These are phyloP conservation scores for Fusarium verrucosum DNA, from an alignment of 2,329 filamentous ascomycete species.

Conservation along the genomic window DNA sequence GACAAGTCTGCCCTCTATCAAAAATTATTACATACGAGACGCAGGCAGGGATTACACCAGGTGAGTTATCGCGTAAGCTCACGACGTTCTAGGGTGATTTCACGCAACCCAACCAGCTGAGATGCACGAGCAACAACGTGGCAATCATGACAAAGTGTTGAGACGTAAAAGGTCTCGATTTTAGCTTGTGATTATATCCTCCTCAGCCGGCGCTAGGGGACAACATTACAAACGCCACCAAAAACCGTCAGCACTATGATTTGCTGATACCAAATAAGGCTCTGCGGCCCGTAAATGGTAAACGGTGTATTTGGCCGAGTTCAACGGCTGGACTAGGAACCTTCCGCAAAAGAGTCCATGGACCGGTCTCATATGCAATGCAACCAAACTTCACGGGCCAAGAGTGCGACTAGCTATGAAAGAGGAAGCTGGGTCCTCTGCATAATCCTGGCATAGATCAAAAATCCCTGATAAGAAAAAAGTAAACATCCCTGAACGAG, in stretches of 20 bases:
- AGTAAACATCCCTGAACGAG: neutral
- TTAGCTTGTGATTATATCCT: neutral
- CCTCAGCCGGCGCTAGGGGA: neutral
- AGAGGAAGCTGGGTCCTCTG: slow-evolving; percentile 20
- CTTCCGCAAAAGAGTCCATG: slow-evolving; percentile 3
- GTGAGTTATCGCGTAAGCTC: neutral
- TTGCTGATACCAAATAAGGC: slow-evolving; percentile 2
- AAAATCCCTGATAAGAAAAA: neutral
- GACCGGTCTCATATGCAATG: neutral
- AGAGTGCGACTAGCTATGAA: slow-evolving; percentile 5
- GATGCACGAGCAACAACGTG: slow-evolving; percentile 17
- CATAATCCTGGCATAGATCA: neutral
- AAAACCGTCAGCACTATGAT: neutral
- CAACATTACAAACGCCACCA: slow-evolving; percentile 9
- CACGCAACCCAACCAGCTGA: slow-evolving; percentile 19
- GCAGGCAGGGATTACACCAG: neutral
- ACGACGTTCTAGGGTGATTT: slow-evolving; percentile 8
- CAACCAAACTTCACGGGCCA: neutral
- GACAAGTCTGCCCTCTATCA: neutral
- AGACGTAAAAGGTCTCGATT: neutral
- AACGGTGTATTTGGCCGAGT: neutral
- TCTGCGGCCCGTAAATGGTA: slow-evolving; percentile 15
- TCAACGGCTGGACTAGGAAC: slow-evolving; percentile 1
- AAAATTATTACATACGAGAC: slow-evolving; percentile 1
- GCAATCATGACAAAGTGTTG: slow-evolving; percentile 6